A percentile compares a stretch with the other conserved stretches of the same genome.
These are phyloP conservation scores for Auriscalpium vulgare DNA, from an alignment of 768 basidiomycete genomes.

Conservation along the genomic window DNA sequence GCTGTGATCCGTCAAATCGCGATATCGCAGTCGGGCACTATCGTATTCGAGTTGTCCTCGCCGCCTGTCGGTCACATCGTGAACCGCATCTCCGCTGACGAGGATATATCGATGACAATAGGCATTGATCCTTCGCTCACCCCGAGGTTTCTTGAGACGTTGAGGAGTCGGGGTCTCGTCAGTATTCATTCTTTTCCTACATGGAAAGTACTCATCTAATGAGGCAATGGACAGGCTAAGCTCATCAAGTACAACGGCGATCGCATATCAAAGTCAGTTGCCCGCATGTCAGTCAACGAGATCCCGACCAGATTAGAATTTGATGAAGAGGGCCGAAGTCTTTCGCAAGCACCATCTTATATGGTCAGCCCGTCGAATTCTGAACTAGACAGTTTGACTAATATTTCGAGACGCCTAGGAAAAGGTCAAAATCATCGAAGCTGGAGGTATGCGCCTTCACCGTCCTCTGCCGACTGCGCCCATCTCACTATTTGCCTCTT, in stretches of 20 bases:
- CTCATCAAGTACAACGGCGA: constrained; percentile 7
- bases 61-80: not conserved
- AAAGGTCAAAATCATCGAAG: constrained; percentile 11
- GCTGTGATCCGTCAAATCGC: not conserved
- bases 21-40: not conserved
- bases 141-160: not conserved
- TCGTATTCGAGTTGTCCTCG: not conserved
- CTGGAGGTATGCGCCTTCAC: constrained; percentile 4
- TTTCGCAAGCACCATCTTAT: constrained; percentile 6
- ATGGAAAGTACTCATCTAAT: not conserved
- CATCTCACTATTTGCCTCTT: not conserved
- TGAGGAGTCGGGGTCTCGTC: not conserved
- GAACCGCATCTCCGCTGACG: not conserved
- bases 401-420: not conserved
- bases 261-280: not conserved
- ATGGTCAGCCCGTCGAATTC: constrained; percentile 9
- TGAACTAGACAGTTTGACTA: constrained; percentile 1
- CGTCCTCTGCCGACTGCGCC: constrained; percentile 1
- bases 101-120: not conserved
- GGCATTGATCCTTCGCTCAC: not conserved
- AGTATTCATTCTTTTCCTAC: not conserved
- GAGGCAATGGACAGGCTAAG: not conserved
- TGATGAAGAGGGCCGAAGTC: not conserved
- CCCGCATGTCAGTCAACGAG: constrained; percentile 7
- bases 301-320: constrained; percentile 14